Evolutionary conservation across 768 basidiomycete genomes (phyloP).

Genomic region (Mycena filopes): DNA sequence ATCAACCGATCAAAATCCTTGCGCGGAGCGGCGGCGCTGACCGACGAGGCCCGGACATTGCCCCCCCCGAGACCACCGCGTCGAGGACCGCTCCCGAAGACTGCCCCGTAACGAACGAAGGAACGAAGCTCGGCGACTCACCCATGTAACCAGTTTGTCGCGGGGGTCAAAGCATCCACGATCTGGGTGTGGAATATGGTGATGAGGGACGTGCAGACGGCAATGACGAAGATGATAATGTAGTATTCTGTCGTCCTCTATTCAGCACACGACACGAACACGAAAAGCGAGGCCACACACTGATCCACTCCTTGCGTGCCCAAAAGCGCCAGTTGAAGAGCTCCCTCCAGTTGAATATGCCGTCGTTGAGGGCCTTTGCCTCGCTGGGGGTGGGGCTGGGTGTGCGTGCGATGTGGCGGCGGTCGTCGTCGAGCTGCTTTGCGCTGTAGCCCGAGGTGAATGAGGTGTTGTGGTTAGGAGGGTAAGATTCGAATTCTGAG

Average conservation of each 20-base stretch:
- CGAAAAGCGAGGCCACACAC: constrained; percentile 50
- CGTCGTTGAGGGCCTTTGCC: constrained; percentile 52
- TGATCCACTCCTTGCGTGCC: constrained; percentile 65
- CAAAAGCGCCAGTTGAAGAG: constrained; percentile 60
- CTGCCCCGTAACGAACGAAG: too few species aligned
- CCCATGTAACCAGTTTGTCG: constrained; percentile 72
- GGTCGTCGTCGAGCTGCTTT: constrained; percentile 35
- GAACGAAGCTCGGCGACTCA: constrained; percentile 47
- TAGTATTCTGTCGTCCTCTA: constrained; percentile 56
- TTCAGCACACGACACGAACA: background rate
- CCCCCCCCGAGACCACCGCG: too few species aligned
- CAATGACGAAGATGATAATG: constrained; percentile 56
- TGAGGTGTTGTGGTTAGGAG: constrained; percentile 6
- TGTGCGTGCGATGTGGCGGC: constrained; percentile 49
- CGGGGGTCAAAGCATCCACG: constrained; percentile 73
- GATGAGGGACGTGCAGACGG: constrained; percentile 57
- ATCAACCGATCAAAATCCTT: too few species aligned
- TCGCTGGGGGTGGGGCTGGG: constrained; percentile 77
- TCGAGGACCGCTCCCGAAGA: too few species aligned
- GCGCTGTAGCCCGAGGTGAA: constrained; percentile 12
- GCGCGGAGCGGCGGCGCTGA: too few species aligned
- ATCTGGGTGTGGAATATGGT: constrained; percentile 77
- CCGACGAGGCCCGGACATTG: too few species aligned
- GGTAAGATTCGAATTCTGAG: background rate
- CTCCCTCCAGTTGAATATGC: constrained; percentile 58